Conservation (phyloP, 2,329 filamentous ascomycete species). For the Arthrobotrys entomopaga region DNA sequence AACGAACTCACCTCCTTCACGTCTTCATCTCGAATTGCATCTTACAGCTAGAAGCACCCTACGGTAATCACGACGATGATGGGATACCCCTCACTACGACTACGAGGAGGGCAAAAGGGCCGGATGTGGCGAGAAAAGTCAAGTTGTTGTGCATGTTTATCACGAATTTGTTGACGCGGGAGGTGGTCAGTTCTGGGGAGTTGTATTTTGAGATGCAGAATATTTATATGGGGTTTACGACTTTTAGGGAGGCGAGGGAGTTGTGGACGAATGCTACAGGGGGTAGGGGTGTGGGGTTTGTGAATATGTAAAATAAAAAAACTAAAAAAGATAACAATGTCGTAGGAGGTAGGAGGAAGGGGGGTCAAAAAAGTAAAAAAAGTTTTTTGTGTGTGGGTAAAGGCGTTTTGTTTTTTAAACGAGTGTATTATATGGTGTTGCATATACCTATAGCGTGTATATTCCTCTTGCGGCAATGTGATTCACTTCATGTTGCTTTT, state of each 20-base stretch:
- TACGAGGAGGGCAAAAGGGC: constrained; percentile 28
- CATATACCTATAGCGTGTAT: too few relatives aligned
- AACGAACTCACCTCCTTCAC: constrained; percentile 49
- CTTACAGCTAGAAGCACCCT: constrained; percentile 35
- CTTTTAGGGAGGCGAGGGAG: constrained; percentile 53
- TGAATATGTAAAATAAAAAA: background rate
- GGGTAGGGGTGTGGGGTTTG: constrained; percentile 24
- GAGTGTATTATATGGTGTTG: too few relatives aligned
- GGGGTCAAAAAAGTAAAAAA: too few relatives aligned
- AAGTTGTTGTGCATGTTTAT: constrained; percentile 53
- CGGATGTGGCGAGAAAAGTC: constrained; percentile 48
- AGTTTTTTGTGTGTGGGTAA: too few relatives aligned
- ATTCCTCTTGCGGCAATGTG: background rate
- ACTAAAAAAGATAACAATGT: background rate
- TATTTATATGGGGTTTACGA: constrained; percentile 51
- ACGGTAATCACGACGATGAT: constrained; percentile 36
- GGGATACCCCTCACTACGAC: constrained; percentile 1
- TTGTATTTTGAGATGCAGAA: constrained; percentile 55
- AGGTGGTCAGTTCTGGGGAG: constrained; percentile 31
- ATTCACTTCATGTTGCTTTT: background rate
- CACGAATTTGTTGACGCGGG: constrained; percentile 41
- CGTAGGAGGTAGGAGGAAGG: too few relatives aligned
- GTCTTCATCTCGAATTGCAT: constrained; percentile 52
- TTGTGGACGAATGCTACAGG: constrained; percentile 52
- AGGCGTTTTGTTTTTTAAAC: too few relatives aligned